Base-by-base conservation (phyloP, 257 asterid genomes). In the Sherardia arvensis region DNA sequence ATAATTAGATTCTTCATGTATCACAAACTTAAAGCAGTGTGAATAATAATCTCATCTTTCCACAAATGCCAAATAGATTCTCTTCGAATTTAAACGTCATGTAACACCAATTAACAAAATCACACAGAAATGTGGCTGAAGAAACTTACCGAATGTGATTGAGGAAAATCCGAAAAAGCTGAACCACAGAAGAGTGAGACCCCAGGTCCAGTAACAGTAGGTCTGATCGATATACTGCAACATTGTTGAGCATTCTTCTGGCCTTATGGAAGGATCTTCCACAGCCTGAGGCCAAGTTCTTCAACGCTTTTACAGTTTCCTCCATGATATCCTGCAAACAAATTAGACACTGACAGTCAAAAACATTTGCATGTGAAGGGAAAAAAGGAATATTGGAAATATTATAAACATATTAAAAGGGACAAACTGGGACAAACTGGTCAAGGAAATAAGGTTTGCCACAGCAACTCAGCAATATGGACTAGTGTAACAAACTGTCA, bases 141-240 rank as follows among this genome's bases (percentile, higher is more conserved):
- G 23, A 73, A 14, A 43, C 67, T 76, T 73, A 79, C 84, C 70
- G 43, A 29, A 75, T 67, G 67, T 61, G 61, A 38, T 33, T 45
- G 33, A 70, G 64, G 53, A 79, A 65, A 62, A 66, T 61, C 66
- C 62, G 66, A 61, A 76, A 67, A 12, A 76, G 61, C 43, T 71
- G 67, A 66, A 27, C 26, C 40, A 73, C 28, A n/a, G 76, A 53
- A 3, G 64, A 67, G 45, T 61, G 65, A 27, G 71, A 76, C 11
- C 68, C 81, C n/a, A 70, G 62, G 69, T 79, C 81, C 76, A 77
- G 61, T 61, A 79, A 45, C 60, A 79, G 7, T 12, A 70, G 38
- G 17, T 67, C 61, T 49, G 65, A 72, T 67, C 69, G 71, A 70
- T n/a, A n/a, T n/a, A 76, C 64, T 54, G 84, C 76, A 49, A 69